A percentile compares a stretch with the other conserved stretches of the same genome.
phyloP scores from a whole-genome alignment of 495 filamentous ascomycete species.

The Neurospora sp. region DNA sequence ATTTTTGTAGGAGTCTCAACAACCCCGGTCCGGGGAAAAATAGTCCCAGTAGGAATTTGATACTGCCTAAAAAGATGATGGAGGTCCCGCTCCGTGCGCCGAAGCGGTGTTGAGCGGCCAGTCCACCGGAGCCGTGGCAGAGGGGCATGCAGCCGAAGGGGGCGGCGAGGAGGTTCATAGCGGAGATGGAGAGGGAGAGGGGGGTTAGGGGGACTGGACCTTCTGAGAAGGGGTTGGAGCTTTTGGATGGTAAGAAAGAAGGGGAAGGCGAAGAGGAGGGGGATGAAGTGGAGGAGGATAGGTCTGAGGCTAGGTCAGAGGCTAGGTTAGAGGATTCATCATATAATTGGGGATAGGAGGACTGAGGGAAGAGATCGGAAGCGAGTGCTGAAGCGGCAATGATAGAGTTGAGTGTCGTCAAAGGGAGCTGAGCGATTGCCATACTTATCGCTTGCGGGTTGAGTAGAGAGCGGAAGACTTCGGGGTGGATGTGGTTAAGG shows the following conservation, averaged over 20 bases:
- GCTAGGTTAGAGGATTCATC: not conserved
- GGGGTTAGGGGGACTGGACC: conserved; percentile 50
- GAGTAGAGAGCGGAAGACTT: conserved; percentile 45
- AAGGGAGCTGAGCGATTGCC: conserved; percentile 70
- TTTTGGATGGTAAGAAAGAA: no score
- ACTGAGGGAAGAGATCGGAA: conserved; percentile 54
- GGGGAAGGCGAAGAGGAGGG: no score
- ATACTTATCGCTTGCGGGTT: conserved; percentile 43
- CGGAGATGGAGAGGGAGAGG: conserved; percentile 67
- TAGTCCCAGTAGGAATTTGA: conserved; percentile 69
- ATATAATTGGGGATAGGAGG: not conserved
- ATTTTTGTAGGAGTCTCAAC: conserved; percentile 52
- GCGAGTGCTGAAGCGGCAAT: conserved; percentile 73
- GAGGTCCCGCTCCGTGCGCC: conserved; percentile 79
- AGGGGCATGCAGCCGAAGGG: conserved; percentile 95
- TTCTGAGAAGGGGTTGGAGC: no score
- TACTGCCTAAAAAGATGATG: conserved; percentile 63
- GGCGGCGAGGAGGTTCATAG: conserved; percentile 74
- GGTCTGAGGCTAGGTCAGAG: no score
- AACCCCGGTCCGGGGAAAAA: conserved; percentile 57
- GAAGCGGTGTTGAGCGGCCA: conserved; percentile 83
- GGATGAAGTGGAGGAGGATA: no score
- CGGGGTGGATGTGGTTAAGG: conserved; percentile 27
- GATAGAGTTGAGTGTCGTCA: conserved; percentile 85
- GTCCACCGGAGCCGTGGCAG: conserved; percentile 84